Evolutionary conservation across 2,329 filamentous ascomycete genomes (phyloP).

Genomic region (Fusarium incarnatum): DNA sequence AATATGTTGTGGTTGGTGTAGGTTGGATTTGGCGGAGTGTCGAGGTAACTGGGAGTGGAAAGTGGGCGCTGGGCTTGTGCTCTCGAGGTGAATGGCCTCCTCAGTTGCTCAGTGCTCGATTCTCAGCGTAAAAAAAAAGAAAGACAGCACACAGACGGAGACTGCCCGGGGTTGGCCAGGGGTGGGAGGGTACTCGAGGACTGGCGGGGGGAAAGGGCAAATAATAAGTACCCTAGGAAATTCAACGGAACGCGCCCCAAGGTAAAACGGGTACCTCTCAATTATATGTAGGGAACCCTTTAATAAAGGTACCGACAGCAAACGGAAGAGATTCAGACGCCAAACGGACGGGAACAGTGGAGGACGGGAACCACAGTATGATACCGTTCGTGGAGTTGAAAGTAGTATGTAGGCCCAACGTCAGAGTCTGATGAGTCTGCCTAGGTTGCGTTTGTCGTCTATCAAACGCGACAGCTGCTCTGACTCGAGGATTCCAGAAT

Average conservation of each 20-base stretch:
- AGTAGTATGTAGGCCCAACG: neutral
- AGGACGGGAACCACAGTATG: slow-evolving; percentile 30
- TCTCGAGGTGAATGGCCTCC: slow-evolving; percentile 38
- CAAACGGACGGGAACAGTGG: slow-evolving; percentile 35
- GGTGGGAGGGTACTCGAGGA: slow-evolving; percentile 37
- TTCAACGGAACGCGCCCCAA: slow-evolving; percentile 26
- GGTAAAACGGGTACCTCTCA: slow-evolving; percentile 29
- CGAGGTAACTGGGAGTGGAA: slow-evolving; percentile 44
- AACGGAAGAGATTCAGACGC: slow-evolving; percentile 31
- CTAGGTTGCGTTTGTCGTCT: neutral
- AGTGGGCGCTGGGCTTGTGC: slow-evolving; percentile 42
- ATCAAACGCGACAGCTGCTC: slow-evolving; percentile 9
- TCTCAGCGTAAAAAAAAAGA: slow-evolving; percentile 35
- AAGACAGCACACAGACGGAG: slow-evolving; percentile 10
- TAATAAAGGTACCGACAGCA: slow-evolving; percentile 30
- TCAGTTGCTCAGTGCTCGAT: slow-evolving; percentile 22
- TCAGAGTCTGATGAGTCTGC: slow-evolving; percentile 6
- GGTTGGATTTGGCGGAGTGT: slow-evolving; percentile 44
- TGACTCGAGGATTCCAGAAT: neutral
- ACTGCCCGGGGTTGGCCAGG: slow-evolving; percentile 34
- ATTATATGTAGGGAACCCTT: slow-evolving; percentile 30
- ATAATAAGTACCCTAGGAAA: slow-evolving; percentile 22
- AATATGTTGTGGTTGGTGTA: slow-evolving; percentile 43
- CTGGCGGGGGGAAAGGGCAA: slow-evolving; percentile 9
- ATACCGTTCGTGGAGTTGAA: neutral